phyloP scores from a whole-genome alignment of 2,329 filamentous ascomycete species.

The Talaromyces islandicus region DNA sequence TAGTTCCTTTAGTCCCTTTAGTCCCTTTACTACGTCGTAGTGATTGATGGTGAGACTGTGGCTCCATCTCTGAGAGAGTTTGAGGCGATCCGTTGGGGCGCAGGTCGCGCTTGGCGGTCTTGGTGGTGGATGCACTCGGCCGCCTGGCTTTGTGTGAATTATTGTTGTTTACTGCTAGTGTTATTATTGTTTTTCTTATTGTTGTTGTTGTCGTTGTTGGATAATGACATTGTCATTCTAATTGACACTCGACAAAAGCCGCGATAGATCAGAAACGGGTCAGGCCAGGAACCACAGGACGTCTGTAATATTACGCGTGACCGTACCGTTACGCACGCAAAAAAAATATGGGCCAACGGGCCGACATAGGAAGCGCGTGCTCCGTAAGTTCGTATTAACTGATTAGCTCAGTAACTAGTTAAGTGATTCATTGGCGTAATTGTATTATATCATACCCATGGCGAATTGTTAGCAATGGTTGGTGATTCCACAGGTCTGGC shows the following conservation, averaged over 20 bases:
- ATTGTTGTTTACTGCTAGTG: too few species aligned
- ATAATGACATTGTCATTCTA: too few species aligned
- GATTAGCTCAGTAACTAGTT: background rate
- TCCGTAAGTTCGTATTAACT: background rate
- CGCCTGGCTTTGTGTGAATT: background rate
- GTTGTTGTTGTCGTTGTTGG: too few species aligned
- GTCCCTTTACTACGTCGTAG: background rate
- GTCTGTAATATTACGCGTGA: background rate
- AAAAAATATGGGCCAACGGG: too few species aligned
- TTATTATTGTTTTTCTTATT: too few species aligned
- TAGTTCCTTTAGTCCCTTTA: too few species aligned
- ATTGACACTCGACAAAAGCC: background rate
- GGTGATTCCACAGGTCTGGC: background rate
- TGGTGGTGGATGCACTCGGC: background rate
- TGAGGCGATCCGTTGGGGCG: background rate
- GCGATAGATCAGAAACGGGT: background rate
- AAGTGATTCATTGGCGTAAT: background rate
- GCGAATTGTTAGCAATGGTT: background rate
- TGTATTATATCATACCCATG: background rate
- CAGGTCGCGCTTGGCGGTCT: background rate
- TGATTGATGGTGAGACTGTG: too few species aligned
- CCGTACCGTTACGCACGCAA: background rate
- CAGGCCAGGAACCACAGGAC: background rate
- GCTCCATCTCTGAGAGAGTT: background rate
- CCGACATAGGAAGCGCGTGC: background rate